Conservation (phyloP, 768 basidiomycete genomes). For the Suillus discolor region DNA sequence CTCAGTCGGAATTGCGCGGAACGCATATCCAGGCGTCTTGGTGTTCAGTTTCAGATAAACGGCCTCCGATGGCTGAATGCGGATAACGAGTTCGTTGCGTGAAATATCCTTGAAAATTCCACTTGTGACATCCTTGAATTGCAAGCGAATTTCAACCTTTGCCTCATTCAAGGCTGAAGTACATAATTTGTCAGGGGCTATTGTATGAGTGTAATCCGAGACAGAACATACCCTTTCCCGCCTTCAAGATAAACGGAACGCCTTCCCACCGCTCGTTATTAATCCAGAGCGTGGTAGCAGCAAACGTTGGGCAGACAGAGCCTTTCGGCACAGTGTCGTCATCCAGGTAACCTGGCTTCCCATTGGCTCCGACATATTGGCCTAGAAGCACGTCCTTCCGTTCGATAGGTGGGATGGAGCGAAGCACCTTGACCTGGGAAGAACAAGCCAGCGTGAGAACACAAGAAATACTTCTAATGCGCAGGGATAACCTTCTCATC, state of each 20-base stretch:
- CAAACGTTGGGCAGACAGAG: slow-evolving; percentile 94
- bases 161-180: slow-evolving; percentile 89
- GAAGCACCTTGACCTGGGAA: slow-evolving; percentile 90
- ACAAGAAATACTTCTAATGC: slow-evolving; percentile 7
- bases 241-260: slow-evolving; percentile 97
- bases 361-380: slow-evolving; percentile 86
- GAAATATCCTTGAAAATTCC: slow-evolving; percentile 97
- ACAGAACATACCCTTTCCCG: slow-evolving; percentile 81
- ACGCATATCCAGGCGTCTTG: slow-evolving; percentile 90
- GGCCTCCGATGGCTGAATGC: slow-evolving; percentile 95
- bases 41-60: slow-evolving; percentile 97
- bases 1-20: slow-evolving; percentile 90
- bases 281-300: slow-evolving; percentile 88
- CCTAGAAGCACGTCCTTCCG: slow-evolving; percentile 84
- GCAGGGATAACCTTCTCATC: slow-evolving; percentile 83
- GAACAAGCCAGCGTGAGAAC: slow-evolving; percentile 20
- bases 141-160: slow-evolving; percentile 97
- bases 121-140: slow-evolving; percentile 96
- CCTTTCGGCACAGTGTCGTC: slow-evolving; percentile 93
- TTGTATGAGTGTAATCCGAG: slow-evolving; percentile 15
- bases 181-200: slow-evolving; percentile 12
- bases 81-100: slow-evolving; percentile 96
- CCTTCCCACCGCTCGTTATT: slow-evolving; percentile 98
- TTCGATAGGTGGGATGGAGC: slow-evolving; percentile 83
- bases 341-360: slow-evolving; percentile 99